A percentile compares a stretch with the other conserved stretches of the same genome.
Conservation (phyloP, 2,329 filamentous ascomycete species). For the Blumeriella jaapii region DNA sequence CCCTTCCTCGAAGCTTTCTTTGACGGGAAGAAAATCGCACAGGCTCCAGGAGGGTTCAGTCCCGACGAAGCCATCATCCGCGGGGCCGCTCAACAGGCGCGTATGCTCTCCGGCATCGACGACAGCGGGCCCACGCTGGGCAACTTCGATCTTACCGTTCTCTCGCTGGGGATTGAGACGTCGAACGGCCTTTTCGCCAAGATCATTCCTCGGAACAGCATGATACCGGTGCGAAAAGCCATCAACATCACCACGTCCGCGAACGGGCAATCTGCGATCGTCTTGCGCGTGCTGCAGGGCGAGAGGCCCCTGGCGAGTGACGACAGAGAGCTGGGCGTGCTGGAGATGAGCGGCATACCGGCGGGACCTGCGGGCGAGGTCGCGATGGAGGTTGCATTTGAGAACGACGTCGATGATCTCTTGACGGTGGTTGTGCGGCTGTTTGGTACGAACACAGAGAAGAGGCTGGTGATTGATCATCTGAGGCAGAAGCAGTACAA, state of each 20-base stretch:
- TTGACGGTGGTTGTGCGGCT: conserved; percentile 4
- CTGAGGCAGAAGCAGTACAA: background rate
- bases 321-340: conserved; percentile 59
- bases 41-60: background rate
- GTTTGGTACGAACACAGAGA: background rate
- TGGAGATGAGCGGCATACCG: conserved; percentile 53
- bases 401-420: conserved; percentile 14
- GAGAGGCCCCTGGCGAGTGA: conserved; percentile 61
- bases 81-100: conserved; percentile 2
- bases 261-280: conserved; percentile 43
- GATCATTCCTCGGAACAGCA: conserved; percentile 4
- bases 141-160: background rate
- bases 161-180: conserved; percentile 8
- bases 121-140: background rate
- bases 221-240: conserved; percentile 5
- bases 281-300: conserved; percentile 57
- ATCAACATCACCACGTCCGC: conserved; percentile 34
- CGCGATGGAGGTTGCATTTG: conserved; percentile 13
- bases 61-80: conserved; percentile 3
- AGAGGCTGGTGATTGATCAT: too few species aligned
- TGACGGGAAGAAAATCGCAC: background rate
- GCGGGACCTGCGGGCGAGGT: conserved; percentile 26
- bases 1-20: conserved; percentile 7
- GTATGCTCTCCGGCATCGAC: background rate
- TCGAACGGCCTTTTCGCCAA: conserved; percentile 2